Conservation (phyloP, 1,284 basidiomycete species). For the Ceratobasidium sp. region DNA sequence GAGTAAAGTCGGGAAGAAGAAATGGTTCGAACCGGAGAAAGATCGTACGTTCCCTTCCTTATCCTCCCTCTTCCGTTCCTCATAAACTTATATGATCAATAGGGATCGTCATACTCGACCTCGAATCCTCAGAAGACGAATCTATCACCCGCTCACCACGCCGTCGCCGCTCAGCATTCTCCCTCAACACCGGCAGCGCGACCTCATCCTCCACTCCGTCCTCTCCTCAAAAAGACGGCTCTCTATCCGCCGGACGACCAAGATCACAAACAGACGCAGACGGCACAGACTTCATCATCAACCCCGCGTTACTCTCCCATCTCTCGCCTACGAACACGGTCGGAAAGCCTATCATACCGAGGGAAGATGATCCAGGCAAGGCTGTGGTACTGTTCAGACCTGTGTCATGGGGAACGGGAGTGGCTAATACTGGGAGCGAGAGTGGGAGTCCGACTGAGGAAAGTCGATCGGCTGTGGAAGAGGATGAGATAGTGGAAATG, state of each 20-base stretch:
- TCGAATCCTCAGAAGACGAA: slow-evolving; percentile 66
- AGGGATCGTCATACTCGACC: slow-evolving; percentile 75
- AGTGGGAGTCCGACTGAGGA: slow-evolving; percentile 35
- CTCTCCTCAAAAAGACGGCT: not conserved
- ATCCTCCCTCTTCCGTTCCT: slow-evolving; percentile 13
- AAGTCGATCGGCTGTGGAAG: slow-evolving; percentile 26
- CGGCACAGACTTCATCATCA: slow-evolving; percentile 65
- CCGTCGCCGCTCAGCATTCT: slow-evolving; percentile 41
- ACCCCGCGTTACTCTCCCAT: slow-evolving; percentile 49
- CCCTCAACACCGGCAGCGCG: not conserved
- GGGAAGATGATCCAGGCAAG: slow-evolving; percentile 56
- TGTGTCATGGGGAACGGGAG: slow-evolving; percentile 53
- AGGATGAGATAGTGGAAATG: slow-evolving; percentile 39
- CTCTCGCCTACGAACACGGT: slow-evolving; percentile 46
- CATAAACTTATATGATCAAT: not conserved
- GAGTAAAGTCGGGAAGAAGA: slow-evolving; percentile 67
- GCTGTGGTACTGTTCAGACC: slow-evolving; percentile 73
- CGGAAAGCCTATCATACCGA: slow-evolving; percentile 48
- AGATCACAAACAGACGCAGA: slow-evolving; percentile 57
- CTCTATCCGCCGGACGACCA: not conserved
- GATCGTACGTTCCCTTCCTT: slow-evolving; percentile 65
- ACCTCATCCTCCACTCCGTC: slow-evolving; percentile 11
- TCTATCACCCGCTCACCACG: slow-evolving; percentile 52
- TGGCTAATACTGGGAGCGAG: slow-evolving; percentile 24
- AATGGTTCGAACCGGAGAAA: slow-evolving; percentile 78